A percentile compares a stretch with the other conserved stretches of the same genome.
Conservation (phyloP, 441 rosid species). For the Syzygium malaccense region DNA sequence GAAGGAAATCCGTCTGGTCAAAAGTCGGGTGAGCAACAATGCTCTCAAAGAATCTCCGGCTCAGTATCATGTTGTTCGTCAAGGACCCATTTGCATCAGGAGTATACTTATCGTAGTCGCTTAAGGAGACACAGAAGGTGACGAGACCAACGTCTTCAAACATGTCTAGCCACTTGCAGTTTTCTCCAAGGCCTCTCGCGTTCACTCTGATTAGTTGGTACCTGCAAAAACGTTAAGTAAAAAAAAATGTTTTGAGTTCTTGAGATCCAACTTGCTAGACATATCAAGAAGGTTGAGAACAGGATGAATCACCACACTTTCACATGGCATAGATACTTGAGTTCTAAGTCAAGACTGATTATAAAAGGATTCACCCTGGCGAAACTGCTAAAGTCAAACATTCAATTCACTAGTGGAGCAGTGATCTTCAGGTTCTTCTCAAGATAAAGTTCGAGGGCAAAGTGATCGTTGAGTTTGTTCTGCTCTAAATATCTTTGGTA, state of each 20-base stretch:
- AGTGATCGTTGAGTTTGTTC: not conserved
- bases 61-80: conserved; percentile 66
- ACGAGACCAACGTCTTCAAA: conserved; percentile 95
- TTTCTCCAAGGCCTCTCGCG: conserved; percentile 82
- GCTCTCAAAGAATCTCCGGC: conserved; percentile 80
- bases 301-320: not conserved
- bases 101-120: conserved; percentile 72
- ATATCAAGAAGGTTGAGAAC: not conserved
- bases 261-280: not conserved
- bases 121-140: conserved; percentile 74
- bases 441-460: not conserved
- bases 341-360: not conserved
- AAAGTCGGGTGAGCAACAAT: conserved; percentile 79
- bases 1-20: conserved; percentile 83
- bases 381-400: not conserved
- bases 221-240: conserved; percentile 26
- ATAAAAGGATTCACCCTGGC: not conserved
- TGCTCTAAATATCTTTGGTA: not conserved
- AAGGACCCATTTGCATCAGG: conserved; percentile 38
- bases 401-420: not conserved
- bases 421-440: not conserved
- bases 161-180: conserved; percentile 97
- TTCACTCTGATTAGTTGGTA: conserved; percentile 91
- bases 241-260: not conserved
- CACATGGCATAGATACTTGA: not conserved